These are phyloP conservation scores for Cordyceps cicadae DNA, from an alignment of 2,329 filamentous ascomycete species.

Conservation along the genomic window DNA sequence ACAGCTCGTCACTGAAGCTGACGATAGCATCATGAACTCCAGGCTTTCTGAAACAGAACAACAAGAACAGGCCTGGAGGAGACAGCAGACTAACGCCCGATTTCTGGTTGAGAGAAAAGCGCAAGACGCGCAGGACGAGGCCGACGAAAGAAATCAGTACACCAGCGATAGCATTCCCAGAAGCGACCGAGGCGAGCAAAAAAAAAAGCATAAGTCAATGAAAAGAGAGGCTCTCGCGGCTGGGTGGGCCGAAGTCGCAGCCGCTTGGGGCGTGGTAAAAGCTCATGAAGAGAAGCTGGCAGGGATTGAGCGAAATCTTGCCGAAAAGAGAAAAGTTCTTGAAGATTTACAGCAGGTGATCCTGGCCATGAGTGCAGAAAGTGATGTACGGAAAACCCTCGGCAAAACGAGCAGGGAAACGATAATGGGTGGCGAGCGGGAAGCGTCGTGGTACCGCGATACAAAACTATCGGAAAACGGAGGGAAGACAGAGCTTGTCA, in stretches of 20 bases:
- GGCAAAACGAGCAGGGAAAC: not conserved
- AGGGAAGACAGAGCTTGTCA: not conserved
- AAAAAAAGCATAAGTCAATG: not conserved
- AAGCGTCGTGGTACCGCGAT: not conserved
- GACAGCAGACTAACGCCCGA: not conserved
- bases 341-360: not conserved
- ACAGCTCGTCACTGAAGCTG: too few relatives aligned
- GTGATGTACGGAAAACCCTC: not conserved
- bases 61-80: not conserved
- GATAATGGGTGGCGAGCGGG: not conserved
- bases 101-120: not conserved
- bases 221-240: not conserved
- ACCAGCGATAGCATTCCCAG: not conserved
- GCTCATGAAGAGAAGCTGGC: not conserved
- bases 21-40: too few relatives aligned
- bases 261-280: too few relatives aligned
- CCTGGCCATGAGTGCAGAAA: not conserved
- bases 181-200: not conserved
- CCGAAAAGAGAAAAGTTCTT: not conserved
- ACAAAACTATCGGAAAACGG: not conserved
- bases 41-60: conserved; percentile 1
- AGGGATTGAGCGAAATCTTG: not conserved
- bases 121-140: not conserved
- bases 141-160: not conserved
- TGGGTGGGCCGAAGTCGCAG: not conserved